These are phyloP conservation scores for Stentor coeruleus DNA, from an alignment of 73 alveolate species.

Conservation along the genomic window DNA sequence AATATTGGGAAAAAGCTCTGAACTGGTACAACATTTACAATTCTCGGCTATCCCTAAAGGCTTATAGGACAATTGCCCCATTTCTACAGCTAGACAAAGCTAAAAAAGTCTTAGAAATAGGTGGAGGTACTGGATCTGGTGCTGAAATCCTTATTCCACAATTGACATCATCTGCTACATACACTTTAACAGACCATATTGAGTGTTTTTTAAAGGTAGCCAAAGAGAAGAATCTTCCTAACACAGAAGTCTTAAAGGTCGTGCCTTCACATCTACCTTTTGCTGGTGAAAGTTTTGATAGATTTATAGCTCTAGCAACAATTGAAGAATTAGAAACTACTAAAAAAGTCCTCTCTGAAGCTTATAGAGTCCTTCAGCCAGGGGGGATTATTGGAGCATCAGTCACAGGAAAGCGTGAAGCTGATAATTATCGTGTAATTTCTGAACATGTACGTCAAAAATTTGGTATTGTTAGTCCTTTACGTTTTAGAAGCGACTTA, in stretches of 20 bases:
- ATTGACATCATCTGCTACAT: background rate
- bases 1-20: background rate
- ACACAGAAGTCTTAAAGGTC: background rate
- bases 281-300: background rate
- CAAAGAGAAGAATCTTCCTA: background rate
- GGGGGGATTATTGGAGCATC: background rate
- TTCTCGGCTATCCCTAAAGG: background rate
- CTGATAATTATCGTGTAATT: background rate
- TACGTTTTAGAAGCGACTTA: constrained; percentile 8
- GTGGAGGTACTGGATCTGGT: constrained; percentile 12
- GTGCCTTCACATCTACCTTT: background rate
- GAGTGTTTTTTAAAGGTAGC: background rate
- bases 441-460: background rate
- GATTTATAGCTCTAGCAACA: background rate
- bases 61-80: background rate
- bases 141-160: constrained; percentile 3
- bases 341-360: background rate
- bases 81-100: constrained; percentile 23
- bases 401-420: background rate
- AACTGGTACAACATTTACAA: background rate
- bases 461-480: background rate
- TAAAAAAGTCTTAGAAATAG: constrained; percentile 14
- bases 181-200: background rate
- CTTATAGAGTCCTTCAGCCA: constrained; percentile 16
- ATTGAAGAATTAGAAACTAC: constrained; percentile 19